phyloP scores from a whole-genome alignment of 306 rosid genomes.

The Castanea crenata region DNA sequence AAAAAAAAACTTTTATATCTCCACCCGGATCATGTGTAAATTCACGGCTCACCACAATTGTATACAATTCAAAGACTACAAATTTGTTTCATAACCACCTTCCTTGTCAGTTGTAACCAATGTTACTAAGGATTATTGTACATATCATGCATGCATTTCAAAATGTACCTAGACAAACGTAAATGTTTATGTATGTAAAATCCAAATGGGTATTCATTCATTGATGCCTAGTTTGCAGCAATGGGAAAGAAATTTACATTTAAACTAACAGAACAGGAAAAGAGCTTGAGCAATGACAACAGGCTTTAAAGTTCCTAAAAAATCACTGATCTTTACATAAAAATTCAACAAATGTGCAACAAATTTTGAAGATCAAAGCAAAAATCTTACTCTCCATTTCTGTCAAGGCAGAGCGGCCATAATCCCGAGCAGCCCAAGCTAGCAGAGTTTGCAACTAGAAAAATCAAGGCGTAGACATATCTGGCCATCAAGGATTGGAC shows the following conservation, averaged over 20 bases:
- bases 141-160: not conserved
- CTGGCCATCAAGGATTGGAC: slow-evolving; percentile 95
- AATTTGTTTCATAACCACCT: not conserved
- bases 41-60: not conserved
- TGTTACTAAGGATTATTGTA: not conserved
- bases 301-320: not conserved
- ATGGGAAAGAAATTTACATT: not conserved
- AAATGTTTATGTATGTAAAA: not conserved
- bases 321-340: not conserved
- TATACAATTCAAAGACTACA: not conserved
- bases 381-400: slow-evolving; percentile 61
- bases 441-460: slow-evolving; percentile 66
- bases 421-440: slow-evolving; percentile 96
- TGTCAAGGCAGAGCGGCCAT: slow-evolving; percentile 47
- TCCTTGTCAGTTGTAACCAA: not conserved
- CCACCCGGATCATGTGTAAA: not conserved
- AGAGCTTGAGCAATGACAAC: not conserved
- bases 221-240: not conserved
- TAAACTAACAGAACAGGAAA: not conserved
- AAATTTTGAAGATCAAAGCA: slow-evolving; percentile 8
- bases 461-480: slow-evolving; percentile 81
- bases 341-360: not conserved
- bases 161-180: not conserved
- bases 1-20: not conserved
- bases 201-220: not conserved